phyloP scores from a whole-genome alignment of 1,139 yeast species.

The Suhomyces panamericanus region DNA sequence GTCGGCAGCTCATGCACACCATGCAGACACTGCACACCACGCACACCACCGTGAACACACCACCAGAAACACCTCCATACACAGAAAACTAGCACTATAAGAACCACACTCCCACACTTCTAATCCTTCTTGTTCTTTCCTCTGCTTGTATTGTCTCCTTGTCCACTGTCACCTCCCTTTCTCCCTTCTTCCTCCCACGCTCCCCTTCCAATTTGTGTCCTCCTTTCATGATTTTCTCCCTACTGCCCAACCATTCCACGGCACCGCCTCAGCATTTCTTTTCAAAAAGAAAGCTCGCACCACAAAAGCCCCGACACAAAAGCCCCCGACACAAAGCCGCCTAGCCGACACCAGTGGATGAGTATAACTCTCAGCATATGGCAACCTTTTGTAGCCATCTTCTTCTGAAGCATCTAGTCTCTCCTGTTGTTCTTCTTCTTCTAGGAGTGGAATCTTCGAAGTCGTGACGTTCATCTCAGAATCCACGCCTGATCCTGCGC shows the following conservation, averaged over 20 bases:
- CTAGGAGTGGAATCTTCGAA: slow-evolving; percentile 5
- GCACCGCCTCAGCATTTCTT: slow-evolving; percentile 9
- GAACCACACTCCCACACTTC: too few relatives aligned
- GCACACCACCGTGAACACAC: too few relatives aligned
- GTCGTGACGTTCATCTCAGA: slow-evolving; percentile 4
- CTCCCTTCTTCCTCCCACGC: background rate
- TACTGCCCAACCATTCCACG: background rate
- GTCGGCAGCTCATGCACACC: too few relatives aligned
- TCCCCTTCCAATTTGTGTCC: background rate
- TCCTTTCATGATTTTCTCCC: background rate
- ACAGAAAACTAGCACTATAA: too few relatives aligned
- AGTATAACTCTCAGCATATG: background rate
- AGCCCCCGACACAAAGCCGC: slow-evolving; percentile 4
- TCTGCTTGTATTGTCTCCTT: too few relatives aligned
- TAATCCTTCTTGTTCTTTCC: too few relatives aligned
- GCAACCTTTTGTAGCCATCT: slow-evolving; percentile 1
- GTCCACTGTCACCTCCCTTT: too few relatives aligned
- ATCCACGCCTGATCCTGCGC: background rate
- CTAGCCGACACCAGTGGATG: slow-evolving; percentile 4
- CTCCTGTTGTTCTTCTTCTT: background rate
- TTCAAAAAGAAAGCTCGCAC: slow-evolving; percentile 2
- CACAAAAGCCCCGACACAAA: slow-evolving; percentile 2
- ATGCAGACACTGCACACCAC: too few relatives aligned
- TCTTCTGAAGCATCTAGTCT: slow-evolving; percentile 8
- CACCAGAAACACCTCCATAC: too few relatives aligned